A percentile compares a stretch with the other conserved stretches of the same genome.
phyloP scores from a whole-genome alignment of 768 basidiomycete species.

The Lentinula guzmanii region DNA sequence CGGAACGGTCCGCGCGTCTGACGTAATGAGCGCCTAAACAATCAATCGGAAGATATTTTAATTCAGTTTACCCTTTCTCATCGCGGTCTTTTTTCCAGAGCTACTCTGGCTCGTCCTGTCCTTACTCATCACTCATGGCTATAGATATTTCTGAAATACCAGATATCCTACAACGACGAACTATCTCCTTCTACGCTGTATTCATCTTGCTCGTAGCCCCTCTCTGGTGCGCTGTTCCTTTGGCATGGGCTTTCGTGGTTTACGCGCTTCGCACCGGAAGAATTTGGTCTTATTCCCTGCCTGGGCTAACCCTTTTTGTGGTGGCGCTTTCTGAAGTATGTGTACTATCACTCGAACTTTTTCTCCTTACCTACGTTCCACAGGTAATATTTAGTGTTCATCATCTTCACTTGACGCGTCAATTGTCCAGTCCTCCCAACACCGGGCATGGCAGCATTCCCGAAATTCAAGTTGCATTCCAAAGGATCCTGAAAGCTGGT shows the following conservation, averaged over 20 bases:
- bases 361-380: background rate
- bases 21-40: background rate
- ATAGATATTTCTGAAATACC: constrained; percentile 22
- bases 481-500: constrained; percentile 61
- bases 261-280: constrained; percentile 38
- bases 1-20: constrained; percentile 12
- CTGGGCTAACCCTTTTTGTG: constrained; percentile 32
- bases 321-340: constrained; percentile 57
- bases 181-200: constrained; percentile 52
- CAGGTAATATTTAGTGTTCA: constrained; percentile 71
- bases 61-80: background rate
- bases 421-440: constrained; percentile 41
- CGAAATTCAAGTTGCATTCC: constrained; percentile 55
- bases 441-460: constrained; percentile 36
- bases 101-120: constrained; percentile 5
- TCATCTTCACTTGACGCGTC: constrained; percentile 43
- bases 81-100: background rate
- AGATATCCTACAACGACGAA: constrained; percentile 28
- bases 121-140: constrained; percentile 2
- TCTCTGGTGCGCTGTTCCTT: constrained; percentile 55
- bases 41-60: background rate
- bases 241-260: constrained; percentile 61
- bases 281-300: constrained; percentile 36
- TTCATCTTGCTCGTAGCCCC: constrained; percentile 53
- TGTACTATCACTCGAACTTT: background rate